Evolutionary conservation across 192 early-diverging fungal species (phyloP), one percentile per base, ranked within the genome.

Genomic region (Backusella parvicylindrica): DNA sequence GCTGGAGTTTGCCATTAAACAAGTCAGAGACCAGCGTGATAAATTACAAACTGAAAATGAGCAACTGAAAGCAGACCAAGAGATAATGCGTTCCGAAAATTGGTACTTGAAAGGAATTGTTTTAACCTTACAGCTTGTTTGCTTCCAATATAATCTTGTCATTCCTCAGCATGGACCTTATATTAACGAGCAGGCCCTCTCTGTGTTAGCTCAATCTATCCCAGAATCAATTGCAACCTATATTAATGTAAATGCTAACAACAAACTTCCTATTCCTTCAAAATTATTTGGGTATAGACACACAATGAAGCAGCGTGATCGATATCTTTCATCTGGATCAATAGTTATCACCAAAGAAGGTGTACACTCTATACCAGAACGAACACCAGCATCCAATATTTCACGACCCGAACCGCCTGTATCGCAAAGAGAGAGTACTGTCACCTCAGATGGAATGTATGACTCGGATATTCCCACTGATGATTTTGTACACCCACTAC

Each of bases 1-100:
- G 31, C 85, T 97, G 0, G 95, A 97, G 82, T 85, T 85, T 50
- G 82, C 88, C 37, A 91, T 93, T 49, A 88, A 89, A 75, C 86
- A 89, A 56, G 81, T 95, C 41, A 84, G 88, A 28, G 88, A 90
- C 31, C 82, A 83, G n/a, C 83, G 86, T 37, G 82, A 90, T 68
- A 83, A 82, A 70, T 82, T 86, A 3, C 49, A 37, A 3, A 80
- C 73, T 28, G 85, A 85, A 66, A 80, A 77, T 37, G 73, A 84
- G n/a, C 79, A 86, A 43, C 79, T 84, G 50, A 82, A 82, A 72
- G 64, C 70, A 32, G 82, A 82, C 26, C 78, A 78, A 38, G 86
- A 86, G 53, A 77, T 77, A 16, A 73, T 85, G 30, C 73, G 81
- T 23, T 77, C 70, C 30, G 86, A 89, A 64, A 87, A 83, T 43